Percentiles rank a stretch among this genome's conserved stretches.
Conservation (phyloP, 1,284 basidiomycete genomes). For the Fistulina hepatica region DNA sequence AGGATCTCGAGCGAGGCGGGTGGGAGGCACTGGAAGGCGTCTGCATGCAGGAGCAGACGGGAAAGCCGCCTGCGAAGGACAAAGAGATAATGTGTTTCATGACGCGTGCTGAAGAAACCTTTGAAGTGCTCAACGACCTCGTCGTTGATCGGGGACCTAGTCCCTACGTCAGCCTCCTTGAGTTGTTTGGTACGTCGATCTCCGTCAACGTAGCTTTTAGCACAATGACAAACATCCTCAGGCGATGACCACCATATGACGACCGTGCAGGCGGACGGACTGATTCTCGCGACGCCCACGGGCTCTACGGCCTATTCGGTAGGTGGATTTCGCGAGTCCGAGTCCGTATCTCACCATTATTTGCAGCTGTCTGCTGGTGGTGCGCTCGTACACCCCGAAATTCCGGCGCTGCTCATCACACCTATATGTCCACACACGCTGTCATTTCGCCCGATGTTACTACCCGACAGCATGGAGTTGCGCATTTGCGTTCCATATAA, state of each 20-base stretch:
- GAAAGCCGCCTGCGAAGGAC: conserved; percentile 45
- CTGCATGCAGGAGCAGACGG: conserved; percentile 32
- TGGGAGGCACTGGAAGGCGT: conserved; percentile 92
- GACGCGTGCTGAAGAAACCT: conserved; percentile 90
- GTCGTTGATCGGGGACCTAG: conserved; percentile 98
- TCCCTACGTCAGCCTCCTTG: conserved; percentile 92
- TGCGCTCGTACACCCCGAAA: conserved; percentile 95
- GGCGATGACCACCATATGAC: conserved; percentile 99
- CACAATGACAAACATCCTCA: conserved; percentile 23
- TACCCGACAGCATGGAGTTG: conserved; percentile 98
- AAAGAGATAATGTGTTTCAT: conserved; percentile 98
- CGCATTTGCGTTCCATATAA: conserved; percentile 98
- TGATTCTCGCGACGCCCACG: conserved; percentile 94
- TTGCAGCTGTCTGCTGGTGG: conserved; percentile 88
- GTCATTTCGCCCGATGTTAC: conserved; percentile 96
- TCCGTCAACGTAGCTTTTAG: neutral
- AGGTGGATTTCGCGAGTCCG: conserved; percentile 19
- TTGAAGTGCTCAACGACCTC: conserved; percentile 96
- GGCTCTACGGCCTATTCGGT: conserved; percentile 98
- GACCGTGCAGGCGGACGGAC: conserved; percentile 95
- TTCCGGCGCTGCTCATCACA: conserved; percentile 92
- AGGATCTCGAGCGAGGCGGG: conserved; percentile 75
- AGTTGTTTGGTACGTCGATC: conserved; percentile 72
- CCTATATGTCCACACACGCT: conserved; percentile 98
- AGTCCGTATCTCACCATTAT: conserved; percentile 4